phyloP scores from a whole-genome alignment of 176 grass and related monocot genomes.

The Aegilops umbellulata region DNA sequence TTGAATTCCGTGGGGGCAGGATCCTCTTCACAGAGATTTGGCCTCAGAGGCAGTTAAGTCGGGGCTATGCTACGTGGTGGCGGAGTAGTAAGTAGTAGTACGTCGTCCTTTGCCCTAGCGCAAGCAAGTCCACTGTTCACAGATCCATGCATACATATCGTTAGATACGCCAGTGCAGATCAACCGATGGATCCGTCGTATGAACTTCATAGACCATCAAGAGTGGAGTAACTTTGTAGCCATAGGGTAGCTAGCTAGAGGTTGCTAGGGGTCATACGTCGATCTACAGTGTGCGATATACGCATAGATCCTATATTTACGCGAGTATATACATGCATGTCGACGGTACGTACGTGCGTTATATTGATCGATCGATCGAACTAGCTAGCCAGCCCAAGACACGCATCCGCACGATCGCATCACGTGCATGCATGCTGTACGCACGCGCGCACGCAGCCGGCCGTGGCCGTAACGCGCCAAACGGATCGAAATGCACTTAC shows the following conservation, averaged over 20 bases:
- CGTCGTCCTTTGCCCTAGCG: not conserved
- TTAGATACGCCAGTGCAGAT: not conserved
- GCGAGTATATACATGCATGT: not conserved
- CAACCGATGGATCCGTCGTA: not conserved
- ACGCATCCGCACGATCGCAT: not conserved
- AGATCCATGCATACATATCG: not conserved
- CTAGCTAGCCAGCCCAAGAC: not conserved
- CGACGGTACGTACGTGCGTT: not conserved
- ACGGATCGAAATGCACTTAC: not conserved
- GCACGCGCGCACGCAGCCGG: not conserved
- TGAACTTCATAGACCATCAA: too few species aligned
- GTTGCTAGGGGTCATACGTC: not conserved
- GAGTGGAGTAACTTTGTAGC: too few species aligned
- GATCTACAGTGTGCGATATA: slow-evolving; percentile 14
- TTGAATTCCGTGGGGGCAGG: slow-evolving; percentile 30
- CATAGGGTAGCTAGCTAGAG: too few species aligned
- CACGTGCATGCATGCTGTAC: not conserved
- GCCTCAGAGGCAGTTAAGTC: slow-evolving; percentile 30
- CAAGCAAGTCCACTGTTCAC: slow-evolving; percentile 14
- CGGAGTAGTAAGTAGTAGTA: too few species aligned
- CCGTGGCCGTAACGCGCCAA: slow-evolving; percentile 22
- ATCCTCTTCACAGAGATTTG: slow-evolving; percentile 33
- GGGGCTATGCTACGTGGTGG: not conserved
- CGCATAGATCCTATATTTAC: not conserved
- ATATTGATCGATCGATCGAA: not conserved